Percentiles rank a stretch among this genome's conserved stretches.
phyloP scores from a whole-genome alignment of 805 yeast genomes.

The Ogataea henricii region DNA sequence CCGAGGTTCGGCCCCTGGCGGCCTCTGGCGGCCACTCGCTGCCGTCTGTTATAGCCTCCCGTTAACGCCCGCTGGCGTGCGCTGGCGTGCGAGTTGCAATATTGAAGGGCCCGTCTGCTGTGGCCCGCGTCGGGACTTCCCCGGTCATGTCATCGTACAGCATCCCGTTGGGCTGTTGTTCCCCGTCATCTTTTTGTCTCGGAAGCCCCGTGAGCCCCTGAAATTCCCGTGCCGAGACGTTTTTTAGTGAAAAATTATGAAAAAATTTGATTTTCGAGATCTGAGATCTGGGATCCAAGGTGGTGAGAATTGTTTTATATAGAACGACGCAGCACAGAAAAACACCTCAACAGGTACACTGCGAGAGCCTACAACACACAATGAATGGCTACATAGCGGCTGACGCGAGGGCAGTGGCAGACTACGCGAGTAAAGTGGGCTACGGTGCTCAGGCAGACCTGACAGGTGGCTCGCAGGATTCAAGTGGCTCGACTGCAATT shows the following conservation, averaged over 20 bases:
- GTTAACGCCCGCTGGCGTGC: too few species aligned
- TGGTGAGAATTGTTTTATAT: too few species aligned
- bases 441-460: neutral
- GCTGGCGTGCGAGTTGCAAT: too few species aligned
- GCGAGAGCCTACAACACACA: neutral
- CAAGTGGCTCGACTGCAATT: neutral
- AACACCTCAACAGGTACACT: too few species aligned
- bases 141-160: neutral
- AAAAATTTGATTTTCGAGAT: neutral
- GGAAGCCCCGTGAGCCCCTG: neutral
- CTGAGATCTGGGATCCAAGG: conserved; percentile 1
- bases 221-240: neutral
- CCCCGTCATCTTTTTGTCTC: neutral
- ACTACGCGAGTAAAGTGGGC: neutral
- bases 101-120: too few species aligned
- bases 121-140: too few species aligned
- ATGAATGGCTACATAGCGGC: conserved; percentile 1
- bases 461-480: neutral
- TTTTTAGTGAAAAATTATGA: conserved; percentile 2
- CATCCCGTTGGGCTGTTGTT: neutral
- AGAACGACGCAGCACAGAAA: neutral
- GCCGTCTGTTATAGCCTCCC: too few species aligned
- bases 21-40: too few species aligned
- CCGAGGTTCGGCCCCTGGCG: too few species aligned
- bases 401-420: neutral